phyloP scores from a whole-genome alignment of 306 rosid species.

The Sechiopsis laciniata region DNA sequence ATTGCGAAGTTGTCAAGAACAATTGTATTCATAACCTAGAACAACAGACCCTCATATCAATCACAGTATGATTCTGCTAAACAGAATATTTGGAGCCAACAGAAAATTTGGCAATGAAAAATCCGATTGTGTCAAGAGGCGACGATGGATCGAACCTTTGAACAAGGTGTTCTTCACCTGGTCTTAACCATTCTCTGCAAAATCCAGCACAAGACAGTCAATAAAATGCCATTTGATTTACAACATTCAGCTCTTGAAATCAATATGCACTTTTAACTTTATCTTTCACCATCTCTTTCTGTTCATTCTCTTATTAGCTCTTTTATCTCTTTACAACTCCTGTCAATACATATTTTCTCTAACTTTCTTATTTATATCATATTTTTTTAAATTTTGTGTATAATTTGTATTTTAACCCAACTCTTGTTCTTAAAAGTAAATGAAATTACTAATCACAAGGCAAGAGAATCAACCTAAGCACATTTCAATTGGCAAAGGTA shows the following conservation, averaged over 20 bases:
- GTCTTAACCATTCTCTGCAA: slow-evolving; percentile 76
- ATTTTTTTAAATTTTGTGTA: too few relatives aligned
- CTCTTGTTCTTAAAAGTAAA: too few relatives aligned
- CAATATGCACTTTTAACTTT: too few relatives aligned
- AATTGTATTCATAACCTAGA: neutral
- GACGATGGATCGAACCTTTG: slow-evolving; percentile 94
- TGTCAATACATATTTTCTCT: too few relatives aligned
- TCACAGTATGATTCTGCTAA: neutral
- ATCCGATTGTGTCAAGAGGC: slow-evolving; percentile 74
- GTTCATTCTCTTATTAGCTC: too few relatives aligned
- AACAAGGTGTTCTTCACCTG: slow-evolving; percentile 89
- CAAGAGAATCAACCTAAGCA: too few relatives aligned
- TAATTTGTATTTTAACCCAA: too few relatives aligned
- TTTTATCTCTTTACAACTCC: too few relatives aligned
- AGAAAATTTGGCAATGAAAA: slow-evolving; percentile 79
- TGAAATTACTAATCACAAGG: too few relatives aligned
- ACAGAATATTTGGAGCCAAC: slow-evolving; percentile 55
- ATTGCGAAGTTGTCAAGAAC: neutral
- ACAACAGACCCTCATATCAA: neutral
- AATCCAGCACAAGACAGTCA: slow-evolving; percentile 19
- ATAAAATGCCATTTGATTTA: neutral
- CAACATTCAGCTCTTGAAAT: neutral
- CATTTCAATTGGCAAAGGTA: too few relatives aligned
- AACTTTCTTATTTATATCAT: too few relatives aligned
- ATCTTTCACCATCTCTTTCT: too few relatives aligned